These are phyloP conservation scores for Neurospora hispaniola DNA, from an alignment of 495 filamentous ascomycete genomes.

Conservation along the genomic window DNA sequence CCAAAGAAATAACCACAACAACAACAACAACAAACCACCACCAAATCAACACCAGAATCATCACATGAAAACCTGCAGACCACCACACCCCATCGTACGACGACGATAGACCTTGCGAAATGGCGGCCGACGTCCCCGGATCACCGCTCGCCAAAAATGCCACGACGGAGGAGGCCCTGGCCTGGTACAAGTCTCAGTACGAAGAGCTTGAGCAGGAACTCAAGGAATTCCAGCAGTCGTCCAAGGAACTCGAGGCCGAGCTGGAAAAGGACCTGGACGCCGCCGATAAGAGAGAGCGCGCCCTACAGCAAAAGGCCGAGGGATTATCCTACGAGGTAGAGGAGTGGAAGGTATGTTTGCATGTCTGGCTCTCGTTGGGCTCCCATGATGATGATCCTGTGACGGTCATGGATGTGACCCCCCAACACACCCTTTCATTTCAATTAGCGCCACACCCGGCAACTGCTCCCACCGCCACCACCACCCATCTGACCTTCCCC, in stretches of 20 bases:
- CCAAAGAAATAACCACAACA: background rate
- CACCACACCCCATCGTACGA: background rate
- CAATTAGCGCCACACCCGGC: background rate
- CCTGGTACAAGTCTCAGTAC: conserved; percentile 94
- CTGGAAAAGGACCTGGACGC: conserved; percentile 94
- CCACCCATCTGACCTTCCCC: background rate
- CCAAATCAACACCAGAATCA: background rate
- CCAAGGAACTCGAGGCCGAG: conserved; percentile 86
- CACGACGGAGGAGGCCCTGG: conserved; percentile 59
- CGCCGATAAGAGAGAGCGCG: conserved; percentile 83
- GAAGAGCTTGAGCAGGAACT: conserved; percentile 85
- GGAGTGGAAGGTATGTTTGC: conserved; percentile 82
- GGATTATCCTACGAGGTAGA: conserved; percentile 77
- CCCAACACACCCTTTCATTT: background rate
- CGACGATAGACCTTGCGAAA: conserved; percentile 13
- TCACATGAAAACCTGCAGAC: background rate
- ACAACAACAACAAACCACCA: background rate
- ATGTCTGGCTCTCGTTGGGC: background rate
- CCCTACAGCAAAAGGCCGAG: conserved; percentile 78
- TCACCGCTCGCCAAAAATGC: conserved; percentile 15
- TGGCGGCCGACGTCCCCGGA: conserved; percentile 27
- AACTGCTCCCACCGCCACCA: background rate
- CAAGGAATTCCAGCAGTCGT: conserved; percentile 87
- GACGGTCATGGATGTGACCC: background rate
- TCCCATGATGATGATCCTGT: conserved; percentile 4